Evolutionary conservation across 306 rosid species (phyloP).

Genomic region (Oxytropis ochrocephala): DNA sequence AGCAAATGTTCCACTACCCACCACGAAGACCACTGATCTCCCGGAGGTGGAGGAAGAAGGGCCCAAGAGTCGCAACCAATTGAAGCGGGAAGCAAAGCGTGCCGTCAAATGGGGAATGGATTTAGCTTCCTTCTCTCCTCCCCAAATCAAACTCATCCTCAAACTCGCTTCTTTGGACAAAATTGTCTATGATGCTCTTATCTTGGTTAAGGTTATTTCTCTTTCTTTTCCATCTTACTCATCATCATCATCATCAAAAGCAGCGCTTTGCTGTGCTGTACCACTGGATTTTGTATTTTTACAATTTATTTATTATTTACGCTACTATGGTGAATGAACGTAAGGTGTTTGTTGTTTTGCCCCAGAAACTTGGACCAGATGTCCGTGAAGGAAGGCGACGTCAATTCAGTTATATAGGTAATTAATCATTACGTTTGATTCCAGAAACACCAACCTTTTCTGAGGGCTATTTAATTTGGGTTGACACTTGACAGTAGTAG

Average conservation of each 20-base stretch:
- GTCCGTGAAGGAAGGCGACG: conserved; percentile 93
- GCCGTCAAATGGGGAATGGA: conserved; percentile 82
- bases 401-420: conserved; percentile 92
- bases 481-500: no score
- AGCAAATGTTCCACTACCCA: conserved; percentile 23
- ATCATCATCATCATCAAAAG: no score
- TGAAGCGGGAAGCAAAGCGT: conserved; percentile 79
- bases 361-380: conserved; percentile 71
- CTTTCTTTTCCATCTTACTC: background rate
- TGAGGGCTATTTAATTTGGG: background rate
- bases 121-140: conserved; percentile 61
- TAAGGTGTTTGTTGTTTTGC: conserved; percentile 56
- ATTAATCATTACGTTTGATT: background rate
- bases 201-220: conserved; percentile 59
- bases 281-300: background rate
- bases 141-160: conserved; percentile 74
- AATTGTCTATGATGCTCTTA: conserved; percentile 59
- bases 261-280: background rate
- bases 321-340: conserved; percentile 29
- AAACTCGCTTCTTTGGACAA: conserved; percentile 59
- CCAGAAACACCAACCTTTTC: background rate
- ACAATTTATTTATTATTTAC: background rate
- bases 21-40: background rate
- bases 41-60: background rate
- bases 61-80: conserved; percentile 66